Conservation (phyloP, 768 basidiomycete genomes). For the Phylloporus sp. region DNA sequence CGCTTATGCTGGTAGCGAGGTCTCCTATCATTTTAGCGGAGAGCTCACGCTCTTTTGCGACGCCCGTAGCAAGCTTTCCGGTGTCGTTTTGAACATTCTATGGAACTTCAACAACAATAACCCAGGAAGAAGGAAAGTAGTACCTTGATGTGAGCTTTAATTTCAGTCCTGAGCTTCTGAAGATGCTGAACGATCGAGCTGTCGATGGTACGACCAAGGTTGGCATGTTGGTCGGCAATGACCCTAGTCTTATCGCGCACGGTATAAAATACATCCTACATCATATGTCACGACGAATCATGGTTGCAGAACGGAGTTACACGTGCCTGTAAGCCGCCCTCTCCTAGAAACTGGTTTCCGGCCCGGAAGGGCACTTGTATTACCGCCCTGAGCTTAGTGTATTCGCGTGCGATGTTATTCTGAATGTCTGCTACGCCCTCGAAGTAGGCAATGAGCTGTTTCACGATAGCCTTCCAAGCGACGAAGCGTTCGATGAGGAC, state of each 20-base stretch:
- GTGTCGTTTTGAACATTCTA: constrained; percentile 95
- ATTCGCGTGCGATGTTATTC: constrained; percentile 88
- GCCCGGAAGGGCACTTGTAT: constrained; percentile 96
- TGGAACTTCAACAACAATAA: neutral
- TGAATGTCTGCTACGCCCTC: constrained; percentile 70
- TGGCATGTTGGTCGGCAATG: constrained; percentile 95
- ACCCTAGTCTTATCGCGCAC: constrained; percentile 90
- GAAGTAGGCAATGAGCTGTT: constrained; percentile 92
- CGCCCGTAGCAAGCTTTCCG: constrained; percentile 82
- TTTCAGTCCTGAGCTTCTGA: constrained; percentile 89
- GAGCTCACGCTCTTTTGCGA: constrained; percentile 86
- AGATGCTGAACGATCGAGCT: constrained; percentile 97
- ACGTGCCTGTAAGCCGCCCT: constrained; percentile 82
- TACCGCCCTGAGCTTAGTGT: constrained; percentile 89
- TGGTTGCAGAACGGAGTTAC: neutral
- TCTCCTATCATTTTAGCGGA: constrained; percentile 84
- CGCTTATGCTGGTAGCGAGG: constrained; percentile 79
- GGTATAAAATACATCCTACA: constrained; percentile 83
- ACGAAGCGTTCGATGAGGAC: constrained; percentile 93
- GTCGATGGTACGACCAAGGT: constrained; percentile 93
- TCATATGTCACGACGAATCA: neutral
- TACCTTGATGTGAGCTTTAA: constrained; percentile 97
- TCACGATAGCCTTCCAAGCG: constrained; percentile 95
- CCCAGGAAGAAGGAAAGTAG: neutral
- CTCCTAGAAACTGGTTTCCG: constrained; percentile 97